Evolutionary conservation across 202 grass and related monocot species (phyloP).

Genomic region (Setaria viridis): DNA sequence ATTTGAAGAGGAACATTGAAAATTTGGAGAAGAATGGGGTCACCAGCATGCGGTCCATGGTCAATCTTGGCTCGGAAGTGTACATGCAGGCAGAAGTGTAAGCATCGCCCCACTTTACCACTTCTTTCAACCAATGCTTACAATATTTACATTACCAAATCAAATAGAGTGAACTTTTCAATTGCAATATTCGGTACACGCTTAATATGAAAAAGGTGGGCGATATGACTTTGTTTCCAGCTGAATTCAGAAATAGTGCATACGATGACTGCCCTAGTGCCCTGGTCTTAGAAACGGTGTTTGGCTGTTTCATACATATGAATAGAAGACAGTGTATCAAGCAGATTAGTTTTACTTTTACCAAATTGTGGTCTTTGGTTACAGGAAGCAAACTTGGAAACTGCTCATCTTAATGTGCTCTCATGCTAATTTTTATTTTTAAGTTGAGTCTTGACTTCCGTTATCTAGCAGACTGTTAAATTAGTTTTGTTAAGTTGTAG

Average conservation of each 20-base stretch:
- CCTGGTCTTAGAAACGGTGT: background rate
- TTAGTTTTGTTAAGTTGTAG: slow-evolving; percentile 12
- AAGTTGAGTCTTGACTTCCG: background rate
- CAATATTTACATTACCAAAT: background rate
- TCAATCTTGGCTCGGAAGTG: slow-evolving; percentile 93
- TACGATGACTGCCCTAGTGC: background rate
- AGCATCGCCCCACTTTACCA: slow-evolving; percentile 15
- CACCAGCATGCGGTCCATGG: slow-evolving; percentile 79
- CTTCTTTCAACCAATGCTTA: background rate
- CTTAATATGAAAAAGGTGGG: slow-evolving; percentile 1
- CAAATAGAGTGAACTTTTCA: background rate
- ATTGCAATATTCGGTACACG: background rate
- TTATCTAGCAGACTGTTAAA: slow-evolving; percentile 18
- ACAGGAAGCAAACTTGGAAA: slow-evolving; percentile 12
- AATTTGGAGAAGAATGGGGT: slow-evolving; percentile 84
- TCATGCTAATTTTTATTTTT: slow-evolving; percentile 32
- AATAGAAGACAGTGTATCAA: background rate
- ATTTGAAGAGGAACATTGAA: slow-evolving; percentile 94
- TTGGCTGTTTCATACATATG: background rate
- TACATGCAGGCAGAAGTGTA: slow-evolving; percentile 96
- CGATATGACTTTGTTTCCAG: background rate
- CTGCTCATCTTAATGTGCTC: background rate
- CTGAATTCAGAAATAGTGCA: background rate
- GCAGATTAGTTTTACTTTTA: background rate
- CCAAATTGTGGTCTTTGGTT: background rate